These are phyloP conservation scores for Bipolaris oryzae DNA, from an alignment of 2,329 filamentous ascomycete species.

Conservation along the genomic window DNA sequence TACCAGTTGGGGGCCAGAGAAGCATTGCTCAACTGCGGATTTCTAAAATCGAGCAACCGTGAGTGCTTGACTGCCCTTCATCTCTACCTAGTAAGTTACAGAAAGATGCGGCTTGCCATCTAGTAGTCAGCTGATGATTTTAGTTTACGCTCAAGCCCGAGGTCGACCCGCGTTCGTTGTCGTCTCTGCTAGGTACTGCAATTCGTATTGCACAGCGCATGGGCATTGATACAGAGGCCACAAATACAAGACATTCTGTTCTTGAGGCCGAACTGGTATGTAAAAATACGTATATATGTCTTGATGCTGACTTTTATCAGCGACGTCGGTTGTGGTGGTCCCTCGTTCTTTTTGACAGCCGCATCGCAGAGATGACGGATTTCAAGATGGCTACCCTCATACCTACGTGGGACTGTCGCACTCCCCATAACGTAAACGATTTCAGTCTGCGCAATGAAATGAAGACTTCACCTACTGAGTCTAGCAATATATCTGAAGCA, in stretches of 20 bases:
- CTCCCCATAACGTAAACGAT: slow-evolving; percentile 61
- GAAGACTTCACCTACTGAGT: slow-evolving; percentile 47
- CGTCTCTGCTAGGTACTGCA: slow-evolving; percentile 63
- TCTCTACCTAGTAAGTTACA: slow-evolving; percentile 58
- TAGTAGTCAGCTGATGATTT: slow-evolving; percentile 1
- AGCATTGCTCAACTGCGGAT: slow-evolving; percentile 64
- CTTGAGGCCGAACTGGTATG: slow-evolving; percentile 62
- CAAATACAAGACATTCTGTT: slow-evolving; percentile 55
- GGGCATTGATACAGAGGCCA: slow-evolving; percentile 65
- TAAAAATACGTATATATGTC: neutral
- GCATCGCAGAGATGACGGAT: slow-evolving; percentile 60
- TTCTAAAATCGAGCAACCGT: slow-evolving; percentile 60
- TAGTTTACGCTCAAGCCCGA: slow-evolving; percentile 59
- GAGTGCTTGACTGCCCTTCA: slow-evolving; percentile 60
- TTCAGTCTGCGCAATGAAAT: slow-evolving; percentile 51
- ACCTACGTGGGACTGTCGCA: slow-evolving; percentile 55
- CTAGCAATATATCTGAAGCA: slow-evolving; percentile 55
- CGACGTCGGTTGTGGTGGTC: slow-evolving; percentile 68
- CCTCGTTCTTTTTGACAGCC: slow-evolving; percentile 63
- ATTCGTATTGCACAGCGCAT: slow-evolving; percentile 66
- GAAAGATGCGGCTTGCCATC: neutral
- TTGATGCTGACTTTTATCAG: slow-evolving; percentile 15
- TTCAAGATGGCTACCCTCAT: slow-evolving; percentile 57
- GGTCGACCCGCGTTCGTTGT: slow-evolving; percentile 55
- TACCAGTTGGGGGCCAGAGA: slow-evolving; percentile 68